These are phyloP conservation scores for Saturnispora sekii DNA, from an alignment of 805 yeast species.

Conservation along the genomic window DNA sequence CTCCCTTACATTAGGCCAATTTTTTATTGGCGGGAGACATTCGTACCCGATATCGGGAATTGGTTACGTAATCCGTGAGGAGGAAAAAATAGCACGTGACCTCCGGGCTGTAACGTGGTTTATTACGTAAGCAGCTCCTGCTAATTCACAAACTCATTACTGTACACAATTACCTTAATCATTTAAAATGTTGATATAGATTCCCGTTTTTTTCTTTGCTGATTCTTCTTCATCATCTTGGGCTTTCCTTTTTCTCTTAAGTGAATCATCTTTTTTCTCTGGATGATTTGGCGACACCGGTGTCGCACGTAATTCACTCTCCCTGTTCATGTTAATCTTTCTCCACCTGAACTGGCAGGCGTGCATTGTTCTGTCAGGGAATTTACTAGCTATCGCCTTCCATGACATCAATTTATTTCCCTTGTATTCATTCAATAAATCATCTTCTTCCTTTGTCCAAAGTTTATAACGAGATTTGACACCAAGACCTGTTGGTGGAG, in stretches of 20 bases:
- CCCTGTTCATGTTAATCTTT: slow-evolving; percentile 3
- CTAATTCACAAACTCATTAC: no score
- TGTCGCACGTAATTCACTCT: background rate
- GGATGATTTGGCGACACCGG: background rate
- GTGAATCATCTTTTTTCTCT: background rate
- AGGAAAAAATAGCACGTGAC: no score
- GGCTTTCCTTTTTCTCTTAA: background rate
- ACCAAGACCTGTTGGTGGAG: background rate
- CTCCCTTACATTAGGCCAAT: no score
- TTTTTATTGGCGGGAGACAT: no score
- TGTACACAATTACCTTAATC: no score
- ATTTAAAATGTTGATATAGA: background rate
- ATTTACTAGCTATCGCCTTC: slow-evolving; percentile 11
- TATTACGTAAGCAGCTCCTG: no score
- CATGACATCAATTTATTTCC: slow-evolving; percentile 8
- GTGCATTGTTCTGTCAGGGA: slow-evolving; percentile 12
- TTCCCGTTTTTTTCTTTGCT: background rate
- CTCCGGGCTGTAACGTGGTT: background rate
- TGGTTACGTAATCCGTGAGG: no score
- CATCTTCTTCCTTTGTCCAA: slow-evolving; percentile 14
- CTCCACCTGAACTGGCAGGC: slow-evolving; percentile 16
- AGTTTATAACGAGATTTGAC: slow-evolving; percentile 8
- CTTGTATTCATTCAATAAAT: slow-evolving; percentile 6
- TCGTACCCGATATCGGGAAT: no score
- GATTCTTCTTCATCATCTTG: background rate